Evolutionary conservation across 768 basidiomycete genomes (phyloP), one percentile per base, ranked within the genome.

Genomic region (Macrolepiota fuliginosa): DNA sequence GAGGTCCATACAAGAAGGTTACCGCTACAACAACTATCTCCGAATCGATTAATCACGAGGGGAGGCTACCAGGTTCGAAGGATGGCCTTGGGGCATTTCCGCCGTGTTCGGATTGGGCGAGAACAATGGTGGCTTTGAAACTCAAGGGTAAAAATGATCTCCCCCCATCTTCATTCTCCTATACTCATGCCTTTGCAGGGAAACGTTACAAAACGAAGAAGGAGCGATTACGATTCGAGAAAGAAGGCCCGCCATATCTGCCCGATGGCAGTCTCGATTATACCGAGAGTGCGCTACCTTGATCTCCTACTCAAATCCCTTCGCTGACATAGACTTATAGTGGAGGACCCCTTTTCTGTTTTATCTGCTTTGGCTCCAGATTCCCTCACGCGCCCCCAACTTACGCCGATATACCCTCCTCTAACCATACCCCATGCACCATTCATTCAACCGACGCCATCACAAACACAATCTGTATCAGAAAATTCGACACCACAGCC

Each of bases 221-320:
- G 67, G 91, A 93, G 65, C 80, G 91, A 10, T 66, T 91, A 61
- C 79, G 88, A n/a, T 80, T 92, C 49, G 91, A 92, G 67, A 88
- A 83, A 62, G 85, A 87, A 62, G 91, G 91, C 0, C 89, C 88
- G 17, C 91, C 91, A 0, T 79, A 81, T 24, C 77, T 77, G 5
- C 69, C 83, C n/a, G 91, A 93, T 68, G 91, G 91, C n/a, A 92
- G 91, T 71, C 74, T 92, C 35, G 86, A 91, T 72, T 91, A 91
- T 65, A 66, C 79, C 25, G 84, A 90, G 71, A 84, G 90, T 91
- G 68, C 45, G 85, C 75, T 42, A 54, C 51, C 9, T 50, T 47
- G 32, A 22, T n/a, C 36, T 17, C 47, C n/a, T 12, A 40, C 42
- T 39, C 7, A 50, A 25, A 32, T 53, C 54, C 66, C 39, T 56